Evolutionary conservation across 164 flowering plant genomes (phyloP).

Genomic region (Buxus sempervirens): DNA sequence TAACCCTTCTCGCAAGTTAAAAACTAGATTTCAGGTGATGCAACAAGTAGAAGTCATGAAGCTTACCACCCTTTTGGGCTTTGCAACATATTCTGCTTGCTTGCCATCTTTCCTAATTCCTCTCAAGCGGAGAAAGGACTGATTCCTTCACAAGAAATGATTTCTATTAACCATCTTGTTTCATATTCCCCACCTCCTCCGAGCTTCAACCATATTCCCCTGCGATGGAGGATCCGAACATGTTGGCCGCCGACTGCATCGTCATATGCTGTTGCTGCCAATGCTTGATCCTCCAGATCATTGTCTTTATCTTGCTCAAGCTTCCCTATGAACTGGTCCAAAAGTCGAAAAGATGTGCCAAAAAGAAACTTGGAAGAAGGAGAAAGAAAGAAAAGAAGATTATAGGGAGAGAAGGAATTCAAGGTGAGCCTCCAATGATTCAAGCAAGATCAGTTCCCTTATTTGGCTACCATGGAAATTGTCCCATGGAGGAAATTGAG

Average conservation of each 20-base stretch:
- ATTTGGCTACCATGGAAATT: slow-evolving; percentile 12
- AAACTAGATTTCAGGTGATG: neutral
- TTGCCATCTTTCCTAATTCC: slow-evolving; percentile 37
- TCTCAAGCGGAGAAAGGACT: slow-evolving; percentile 28
- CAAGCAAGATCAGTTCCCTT: slow-evolving; percentile 12
- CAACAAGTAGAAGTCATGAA: neutral
- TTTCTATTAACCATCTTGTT: slow-evolving; percentile 3
- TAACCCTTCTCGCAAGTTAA: neutral
- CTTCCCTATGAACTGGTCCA: neutral
- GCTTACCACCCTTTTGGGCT: slow-evolving; percentile 11
- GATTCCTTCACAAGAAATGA: slow-evolving; percentile 29
- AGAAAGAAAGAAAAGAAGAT: slow-evolving; percentile 17
- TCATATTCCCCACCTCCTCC: neutral
- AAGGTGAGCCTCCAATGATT: slow-evolving; percentile 12
- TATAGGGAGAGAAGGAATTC: slow-evolving; percentile 4
- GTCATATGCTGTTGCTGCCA: slow-evolving; percentile 60
- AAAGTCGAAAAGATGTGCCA: slow-evolving; percentile 7
- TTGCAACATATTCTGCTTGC: slow-evolving; percentile 29
- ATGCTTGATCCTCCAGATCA: slow-evolving; percentile 53
- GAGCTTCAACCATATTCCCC: neutral
- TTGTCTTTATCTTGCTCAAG: slow-evolving; percentile 21
- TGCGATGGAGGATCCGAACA: slow-evolving; percentile 17
- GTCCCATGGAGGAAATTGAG: slow-evolving; percentile 36
- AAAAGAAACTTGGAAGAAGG: slow-evolving; percentile 27
- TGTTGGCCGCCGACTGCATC: slow-evolving; percentile 37